These are phyloP conservation scores for Pythium chondricola DNA, from an alignment of 352 stramenopile species.

Conservation along the genomic window DNA sequence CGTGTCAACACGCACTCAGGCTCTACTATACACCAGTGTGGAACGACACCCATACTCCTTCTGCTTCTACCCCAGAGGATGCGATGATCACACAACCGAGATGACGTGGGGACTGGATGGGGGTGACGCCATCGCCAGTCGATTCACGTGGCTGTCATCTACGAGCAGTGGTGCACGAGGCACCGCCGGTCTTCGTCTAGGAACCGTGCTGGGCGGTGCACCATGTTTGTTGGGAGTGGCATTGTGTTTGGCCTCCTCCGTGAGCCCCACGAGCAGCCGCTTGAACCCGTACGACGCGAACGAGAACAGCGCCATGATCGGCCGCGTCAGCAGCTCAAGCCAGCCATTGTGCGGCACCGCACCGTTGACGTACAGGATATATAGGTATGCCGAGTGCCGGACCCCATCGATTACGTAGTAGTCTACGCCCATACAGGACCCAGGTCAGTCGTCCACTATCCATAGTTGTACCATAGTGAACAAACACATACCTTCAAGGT, in stretches of 20 bases:
- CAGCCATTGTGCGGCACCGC: conserved; percentile 49
- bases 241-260: conserved; percentile 24
- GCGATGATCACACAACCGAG: conserved; percentile 14
- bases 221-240: not conserved
- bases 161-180: conserved; percentile 13
- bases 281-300: conserved; percentile 62
- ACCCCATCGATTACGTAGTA: conserved; percentile 85
- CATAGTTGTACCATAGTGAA: too few relatives aligned
- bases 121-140: conserved; percentile 1
- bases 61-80: too few relatives aligned
- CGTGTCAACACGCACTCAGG: too few relatives aligned
- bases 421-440: too few relatives aligned
- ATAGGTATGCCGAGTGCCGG: conserved; percentile 78
- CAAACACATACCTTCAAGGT: conserved; percentile 85
- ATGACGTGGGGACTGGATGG: conserved; percentile 7
- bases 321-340: conserved; percentile 36
- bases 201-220: too few relatives aligned
- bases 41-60: too few relatives aligned
- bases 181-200: too few relatives aligned
- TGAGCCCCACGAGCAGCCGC: conserved; percentile 49
- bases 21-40: too few relatives aligned
- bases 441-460: too few relatives aligned
- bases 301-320: conserved; percentile 45
- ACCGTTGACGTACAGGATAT: conserved; percentile 83
- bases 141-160: conserved; percentile 13